Base-by-base conservation (phyloP, 2,329 filamentous ascomycete species). In the Knoxdaviesia capensis region DNA sequence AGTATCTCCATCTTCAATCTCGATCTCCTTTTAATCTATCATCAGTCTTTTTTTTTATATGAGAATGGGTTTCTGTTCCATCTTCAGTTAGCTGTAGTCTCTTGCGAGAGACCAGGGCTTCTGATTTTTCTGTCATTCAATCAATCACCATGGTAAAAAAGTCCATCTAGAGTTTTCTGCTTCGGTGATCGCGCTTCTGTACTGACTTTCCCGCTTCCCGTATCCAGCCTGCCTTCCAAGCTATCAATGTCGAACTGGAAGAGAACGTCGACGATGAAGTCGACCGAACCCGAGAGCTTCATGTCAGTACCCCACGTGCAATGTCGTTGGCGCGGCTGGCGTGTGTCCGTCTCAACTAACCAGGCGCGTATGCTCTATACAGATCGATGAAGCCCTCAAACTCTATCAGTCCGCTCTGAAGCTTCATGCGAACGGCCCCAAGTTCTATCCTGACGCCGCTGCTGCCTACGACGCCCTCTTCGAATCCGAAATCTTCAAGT, bases 301-400 rank as follows among this genome's bases (percentile, higher is more conserved):
- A 94, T 53, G 72, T 74, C 20, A 20, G 20, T 20, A 20, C 20
- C 20, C 20, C 20, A 48, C 39, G 58, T 51, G 10, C 8, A 36
- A 10, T 4, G 32, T 8, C 31, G 10, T 6, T 8, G 6, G 20
- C 34, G 7, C 3, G 8, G 9, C 34, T 36, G 29, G 4, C 11
- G 28, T 20, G n/a, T 38, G 1, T 37, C 9, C 11, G 6, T 29
- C 4, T 30, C 20, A 32, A 28, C 11, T 11, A n/a, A 10, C 4
- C 28, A 31, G 9, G 9, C 9, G 9, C 39, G n/a, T 34, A 34
- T 38, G 39, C 31, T 5, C 31, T 35, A 10, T 10, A 20, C 43
- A 80, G 68, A 88, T 96, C 53, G 90, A 98, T 53, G 90, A 98
- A 62, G 87, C 90, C 39, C 66, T 98, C 47, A 96, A 94, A 61